These are phyloP conservation scores for Colletotrichum sp. DNA, from an alignment of 2,329 filamentous ascomycete species.

Conservation along the genomic window DNA sequence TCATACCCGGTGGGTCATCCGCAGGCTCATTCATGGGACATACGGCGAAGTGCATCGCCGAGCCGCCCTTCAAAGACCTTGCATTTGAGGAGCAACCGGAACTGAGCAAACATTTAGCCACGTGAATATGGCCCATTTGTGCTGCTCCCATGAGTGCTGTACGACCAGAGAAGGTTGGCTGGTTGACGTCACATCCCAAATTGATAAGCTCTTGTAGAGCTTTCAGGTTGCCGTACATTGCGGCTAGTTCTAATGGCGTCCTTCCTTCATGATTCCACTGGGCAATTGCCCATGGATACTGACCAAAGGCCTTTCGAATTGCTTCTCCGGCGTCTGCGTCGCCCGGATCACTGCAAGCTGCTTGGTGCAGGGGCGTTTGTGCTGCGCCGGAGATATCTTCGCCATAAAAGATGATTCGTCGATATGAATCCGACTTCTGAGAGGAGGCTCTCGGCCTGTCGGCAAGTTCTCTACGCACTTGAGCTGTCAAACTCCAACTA, in stretches of 20 bases:
- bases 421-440: neutral
- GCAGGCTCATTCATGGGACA: rapidly evolving
- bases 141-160: neutral
- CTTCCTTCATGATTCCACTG: neutral
- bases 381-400: neutral
- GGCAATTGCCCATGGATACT: neutral
- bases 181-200: neutral
- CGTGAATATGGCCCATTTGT: neutral
- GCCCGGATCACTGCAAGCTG: too few relatives aligned
- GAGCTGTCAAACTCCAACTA: neutral
- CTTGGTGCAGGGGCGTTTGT: too few relatives aligned
- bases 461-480: neutral
- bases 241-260: neutral
- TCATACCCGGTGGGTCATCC: neutral
- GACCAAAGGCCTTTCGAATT: neutral
- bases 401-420: neutral
- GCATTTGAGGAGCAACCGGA: neutral
- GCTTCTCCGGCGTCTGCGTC: neutral
- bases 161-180: neutral
- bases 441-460: neutral
- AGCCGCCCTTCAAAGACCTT: rapidly evolving
- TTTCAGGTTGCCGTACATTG: neutral
- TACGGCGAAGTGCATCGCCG: neutral
- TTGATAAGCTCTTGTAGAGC: neutral
- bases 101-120: neutral